Conservation (phyloP, 2,329 filamentous ascomycete genomes). For the Exophiala sideris region DNA sequence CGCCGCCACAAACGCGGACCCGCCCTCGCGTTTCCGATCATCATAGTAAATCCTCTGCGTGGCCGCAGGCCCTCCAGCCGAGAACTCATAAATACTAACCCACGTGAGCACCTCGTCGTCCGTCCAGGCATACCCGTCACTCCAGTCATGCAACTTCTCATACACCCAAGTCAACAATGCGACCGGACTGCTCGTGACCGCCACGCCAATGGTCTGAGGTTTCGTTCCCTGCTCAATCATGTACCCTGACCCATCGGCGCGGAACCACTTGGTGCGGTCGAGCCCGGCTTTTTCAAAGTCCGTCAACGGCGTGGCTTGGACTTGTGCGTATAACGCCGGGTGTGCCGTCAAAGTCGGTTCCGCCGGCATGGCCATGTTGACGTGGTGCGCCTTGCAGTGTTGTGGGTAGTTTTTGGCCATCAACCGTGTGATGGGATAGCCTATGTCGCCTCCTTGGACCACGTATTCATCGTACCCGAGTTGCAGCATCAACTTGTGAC, state of each 20-base stretch:
- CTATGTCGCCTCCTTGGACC: constrained; percentile 68
- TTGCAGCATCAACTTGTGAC: constrained; percentile 65
- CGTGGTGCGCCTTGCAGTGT: constrained; percentile 57
- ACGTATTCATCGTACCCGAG: constrained; percentile 63
- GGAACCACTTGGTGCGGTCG: constrained; percentile 56
- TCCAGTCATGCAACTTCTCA: constrained; percentile 76
- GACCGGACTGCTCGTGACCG: constrained; percentile 65
- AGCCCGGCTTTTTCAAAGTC: constrained; percentile 51
- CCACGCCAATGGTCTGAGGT: constrained; percentile 69
- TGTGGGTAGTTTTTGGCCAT: constrained; percentile 57
- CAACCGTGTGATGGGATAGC: constrained; percentile 59
- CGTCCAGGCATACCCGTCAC: constrained; percentile 68
- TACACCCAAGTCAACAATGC: constrained; percentile 74
- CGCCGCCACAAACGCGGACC: constrained; percentile 30
- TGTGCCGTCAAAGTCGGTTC: constrained; percentile 51
- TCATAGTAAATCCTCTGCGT: constrained; percentile 71
- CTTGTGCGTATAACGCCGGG: constrained; percentile 55
- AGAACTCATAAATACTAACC: constrained; percentile 71
- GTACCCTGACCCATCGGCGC: constrained; percentile 10
- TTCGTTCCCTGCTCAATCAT: constrained; percentile 57
- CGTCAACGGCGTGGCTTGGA: constrained; percentile 53
- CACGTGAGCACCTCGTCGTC: constrained; percentile 73
- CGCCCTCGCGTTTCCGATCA: constrained; percentile 38
- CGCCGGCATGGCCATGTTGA: constrained; percentile 54
- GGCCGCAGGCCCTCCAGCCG: constrained; percentile 64